These are phyloP conservation scores for Pontederia crassipes DNA, from an alignment of 176 grass and related monocot genomes.

Conservation along the genomic window DNA sequence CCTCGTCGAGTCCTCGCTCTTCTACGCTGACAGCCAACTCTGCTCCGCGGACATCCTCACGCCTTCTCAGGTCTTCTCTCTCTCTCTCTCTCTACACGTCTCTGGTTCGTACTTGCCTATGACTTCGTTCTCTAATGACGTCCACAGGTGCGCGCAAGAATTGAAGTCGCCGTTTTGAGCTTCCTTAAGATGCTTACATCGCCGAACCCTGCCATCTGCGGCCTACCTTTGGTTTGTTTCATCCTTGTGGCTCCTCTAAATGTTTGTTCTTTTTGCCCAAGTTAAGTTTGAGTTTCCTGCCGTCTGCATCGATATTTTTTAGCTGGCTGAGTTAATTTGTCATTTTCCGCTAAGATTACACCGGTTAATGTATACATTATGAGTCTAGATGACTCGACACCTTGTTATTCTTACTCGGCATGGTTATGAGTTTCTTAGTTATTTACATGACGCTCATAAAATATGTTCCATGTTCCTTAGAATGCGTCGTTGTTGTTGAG, in stretches of 20 bases:
- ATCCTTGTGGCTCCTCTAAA: neutral
- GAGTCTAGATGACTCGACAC: too few species aligned
- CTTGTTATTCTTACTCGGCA: too few species aligned
- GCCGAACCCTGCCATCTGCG: conserved; percentile 44
- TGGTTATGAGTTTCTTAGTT: too few species aligned
- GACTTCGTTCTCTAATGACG: neutral
- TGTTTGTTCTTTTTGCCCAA: neutral
- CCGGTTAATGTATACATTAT: too few species aligned
- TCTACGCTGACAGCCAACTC: conserved; percentile 66
- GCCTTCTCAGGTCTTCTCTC: conserved; percentile 35
- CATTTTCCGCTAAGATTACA: too few species aligned
- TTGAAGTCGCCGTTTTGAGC: conserved; percentile 79
- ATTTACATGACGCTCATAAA: too few species aligned
- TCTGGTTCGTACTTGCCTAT: neutral
- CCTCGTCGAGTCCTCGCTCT: conserved; percentile 56
- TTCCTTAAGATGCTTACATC: conserved; percentile 53
- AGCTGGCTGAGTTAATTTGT: too few species aligned
- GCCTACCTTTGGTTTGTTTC: conserved; percentile 45
- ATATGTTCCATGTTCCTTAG: too few species aligned
- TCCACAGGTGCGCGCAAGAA: conserved; percentile 59
- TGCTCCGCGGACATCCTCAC: conserved; percentile 82
- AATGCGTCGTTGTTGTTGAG: too few species aligned
- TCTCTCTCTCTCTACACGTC: neutral
- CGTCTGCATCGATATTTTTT: too few species aligned
- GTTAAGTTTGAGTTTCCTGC: neutral